Conservation (phyloP, 805 yeast genomes). For the Saturnispora sekii region DNA sequence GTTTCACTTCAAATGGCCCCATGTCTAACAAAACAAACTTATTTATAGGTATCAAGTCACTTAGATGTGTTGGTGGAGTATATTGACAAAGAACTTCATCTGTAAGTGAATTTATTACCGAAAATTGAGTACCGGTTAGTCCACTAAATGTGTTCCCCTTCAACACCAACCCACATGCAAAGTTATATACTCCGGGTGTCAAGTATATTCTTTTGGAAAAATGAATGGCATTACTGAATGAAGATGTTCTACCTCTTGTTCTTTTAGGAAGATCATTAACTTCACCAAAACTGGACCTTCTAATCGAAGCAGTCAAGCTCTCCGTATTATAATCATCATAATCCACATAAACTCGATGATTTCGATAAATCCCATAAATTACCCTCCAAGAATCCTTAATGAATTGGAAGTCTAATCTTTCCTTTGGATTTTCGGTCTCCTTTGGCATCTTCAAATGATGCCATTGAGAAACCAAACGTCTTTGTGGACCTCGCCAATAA, state of each 20-base stretch:
- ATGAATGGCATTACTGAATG: background rate
- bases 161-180: constrained; percentile 43
- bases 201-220: constrained; percentile 33
- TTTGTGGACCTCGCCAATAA: constrained; percentile 25
- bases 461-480: constrained; percentile 20
- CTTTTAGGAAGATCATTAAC: background rate
- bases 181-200: constrained; percentile 40
- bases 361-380: constrained; percentile 39
- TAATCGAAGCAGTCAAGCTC: constrained; percentile 34
- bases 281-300: background rate
- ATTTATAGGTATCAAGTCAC: constrained; percentile 45
- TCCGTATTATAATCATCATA: constrained; percentile 31
- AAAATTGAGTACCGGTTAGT: constrained; percentile 49
- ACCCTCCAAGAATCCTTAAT: constrained; percentile 48
- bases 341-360: constrained; percentile 45
- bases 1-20: constrained; percentile 32
- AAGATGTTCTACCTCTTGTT: background rate
- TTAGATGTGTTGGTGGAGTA: constrained; percentile 48
- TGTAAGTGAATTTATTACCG: constrained; percentile 27
- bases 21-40: constrained; percentile 41
- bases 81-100: constrained; percentile 30
- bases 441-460: constrained; percentile 12
- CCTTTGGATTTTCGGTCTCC: constrained; percentile 10
- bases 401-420: constrained; percentile 23
- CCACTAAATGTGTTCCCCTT: constrained; percentile 38